Percentiles rank a stretch among this genome's conserved stretches.
Conservation (phyloP, 1,284 basidiomycete genomes). For the Erythrobasidium hasegawianum region DNA sequence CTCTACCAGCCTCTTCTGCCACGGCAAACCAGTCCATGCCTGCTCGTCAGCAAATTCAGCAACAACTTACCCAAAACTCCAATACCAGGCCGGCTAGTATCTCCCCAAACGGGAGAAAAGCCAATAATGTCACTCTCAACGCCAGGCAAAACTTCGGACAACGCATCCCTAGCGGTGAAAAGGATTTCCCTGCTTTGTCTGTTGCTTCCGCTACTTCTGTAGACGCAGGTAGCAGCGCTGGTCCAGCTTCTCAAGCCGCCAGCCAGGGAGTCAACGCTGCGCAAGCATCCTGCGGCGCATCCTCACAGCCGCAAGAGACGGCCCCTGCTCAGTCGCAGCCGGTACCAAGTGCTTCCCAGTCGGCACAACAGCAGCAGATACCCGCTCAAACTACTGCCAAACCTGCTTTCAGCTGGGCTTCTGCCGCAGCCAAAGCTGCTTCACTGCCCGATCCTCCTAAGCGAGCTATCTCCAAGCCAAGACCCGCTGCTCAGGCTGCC, state of each 20-base stretch:
- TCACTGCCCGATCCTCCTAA: constrained; percentile 29
- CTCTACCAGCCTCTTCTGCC: too few relatives aligned
- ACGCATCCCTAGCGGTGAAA: constrained; percentile 30
- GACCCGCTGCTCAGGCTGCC: constrained; percentile 10
- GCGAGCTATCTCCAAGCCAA: constrained; percentile 17
- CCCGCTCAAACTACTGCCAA: neutral
- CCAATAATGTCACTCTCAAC: too few relatives aligned
- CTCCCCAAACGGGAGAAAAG: too few relatives aligned
- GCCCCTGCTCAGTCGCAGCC: neutral
- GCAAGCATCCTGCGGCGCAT: neutral
- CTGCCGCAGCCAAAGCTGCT: constrained; percentile 30
- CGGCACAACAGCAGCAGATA: neutral
- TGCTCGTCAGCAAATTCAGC: too few relatives aligned
- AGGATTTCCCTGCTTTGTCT: constrained; percentile 28
- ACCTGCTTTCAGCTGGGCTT: constrained; percentile 33
- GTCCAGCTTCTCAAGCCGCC: neutral
- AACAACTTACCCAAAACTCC: too few relatives aligned
- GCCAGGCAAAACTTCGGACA: neutral
- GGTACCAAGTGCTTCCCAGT: neutral
- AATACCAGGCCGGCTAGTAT: too few relatives aligned
- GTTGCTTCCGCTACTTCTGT: constrained; percentile 9
- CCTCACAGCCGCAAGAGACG: neutral
- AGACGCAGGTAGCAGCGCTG: neutral
- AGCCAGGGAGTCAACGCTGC: neutral
- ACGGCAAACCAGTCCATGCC: too few relatives aligned